Base-by-base conservation (phyloP, 2,329 filamentous ascomycete species). In the Xylariales sp. region DNA sequence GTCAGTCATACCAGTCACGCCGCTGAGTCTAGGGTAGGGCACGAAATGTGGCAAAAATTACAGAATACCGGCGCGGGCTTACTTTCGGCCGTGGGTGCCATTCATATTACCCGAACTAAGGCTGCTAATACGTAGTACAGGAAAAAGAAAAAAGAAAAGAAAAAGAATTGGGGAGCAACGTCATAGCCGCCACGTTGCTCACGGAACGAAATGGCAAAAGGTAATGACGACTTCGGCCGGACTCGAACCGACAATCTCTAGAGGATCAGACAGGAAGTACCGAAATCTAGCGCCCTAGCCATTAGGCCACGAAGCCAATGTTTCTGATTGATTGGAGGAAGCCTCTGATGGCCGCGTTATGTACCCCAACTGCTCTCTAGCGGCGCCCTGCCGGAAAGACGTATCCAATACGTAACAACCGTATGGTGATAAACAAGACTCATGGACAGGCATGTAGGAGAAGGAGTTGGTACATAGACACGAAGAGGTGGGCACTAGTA, bases 161-260 rank as follows among this genome's bases (percentile, higher is more conserved):
- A 34, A 34, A 28, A 28, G 14, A 30, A 28, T 3, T 49, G 9
- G 30, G 4, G 3, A 23, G 10, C 5, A 49, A 49, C 28, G 46
- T 49, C 10, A 30, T 12, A 32, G 39, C 2, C 12, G 12, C 9
- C 3, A 5, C 9, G 12, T 10, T 41, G 3, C 14, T 41, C 39
- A 41, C 36, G 4, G 1, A 12, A 64, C 16, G 54, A 48, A 52
- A 8, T 39, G 39, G n/a, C n/a, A 59, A 69, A 70, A 72, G 64
- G 34, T 65, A 45, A 36, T 66, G 60, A 41, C 75, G 75, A 77
- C 72, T 69, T 70, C 71, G 69, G 72, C 72, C 75, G 75, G 75
- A 74, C 70, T 77, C 75, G 75, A 77, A 77, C 75, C 75, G 72
- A 72, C 74, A 77, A 77, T 76, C 73, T 77, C 73, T 72, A 76